These are phyloP conservation scores for Phialophora macrospora DNA, from an alignment of 2,329 filamentous ascomycete genomes.

Conservation along the genomic window DNA sequence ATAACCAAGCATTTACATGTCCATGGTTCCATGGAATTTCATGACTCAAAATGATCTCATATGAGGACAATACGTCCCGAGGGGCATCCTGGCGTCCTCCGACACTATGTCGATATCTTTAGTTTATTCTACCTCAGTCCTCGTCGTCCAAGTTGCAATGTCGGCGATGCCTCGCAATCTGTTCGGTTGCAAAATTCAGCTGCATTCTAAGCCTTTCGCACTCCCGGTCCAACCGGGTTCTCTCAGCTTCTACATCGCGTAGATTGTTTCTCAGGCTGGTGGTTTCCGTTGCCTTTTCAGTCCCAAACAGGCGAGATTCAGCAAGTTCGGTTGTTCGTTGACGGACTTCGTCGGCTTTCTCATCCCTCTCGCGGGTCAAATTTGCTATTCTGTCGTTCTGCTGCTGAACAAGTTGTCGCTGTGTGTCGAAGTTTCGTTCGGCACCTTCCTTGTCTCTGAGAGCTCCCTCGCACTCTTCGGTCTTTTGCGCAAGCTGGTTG, in stretches of 20 bases:
- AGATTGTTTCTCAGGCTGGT: not conserved
- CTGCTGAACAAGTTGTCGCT: slow-evolving; percentile 8
- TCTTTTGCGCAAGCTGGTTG: not conserved
- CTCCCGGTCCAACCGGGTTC: not conserved
- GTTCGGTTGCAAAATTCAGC: slow-evolving; percentile 6
- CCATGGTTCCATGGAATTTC: not conserved
- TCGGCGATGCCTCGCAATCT: slow-evolving; percentile 5
- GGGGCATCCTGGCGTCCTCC: not conserved
- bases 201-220: not conserved
- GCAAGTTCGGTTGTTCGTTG: not conserved
- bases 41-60: not conserved
- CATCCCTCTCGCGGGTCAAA: not conserved
- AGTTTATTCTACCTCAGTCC: not conserved
- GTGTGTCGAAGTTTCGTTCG: not conserved
- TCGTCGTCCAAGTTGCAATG: not conserved
- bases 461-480: not conserved
- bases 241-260: not conserved
- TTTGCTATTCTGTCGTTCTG: slow-evolving; percentile 9
- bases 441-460: not conserved
- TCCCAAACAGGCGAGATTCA: not conserved
- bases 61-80: not conserved
- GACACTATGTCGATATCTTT: too few relatives aligned
- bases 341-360: not conserved
- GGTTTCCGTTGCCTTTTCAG: slow-evolving; percentile 1
- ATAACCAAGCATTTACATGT: not conserved